These are phyloP conservation scores for Epichloe scottii DNA, from an alignment of 2,329 filamentous ascomycete genomes.

Conservation along the genomic window DNA sequence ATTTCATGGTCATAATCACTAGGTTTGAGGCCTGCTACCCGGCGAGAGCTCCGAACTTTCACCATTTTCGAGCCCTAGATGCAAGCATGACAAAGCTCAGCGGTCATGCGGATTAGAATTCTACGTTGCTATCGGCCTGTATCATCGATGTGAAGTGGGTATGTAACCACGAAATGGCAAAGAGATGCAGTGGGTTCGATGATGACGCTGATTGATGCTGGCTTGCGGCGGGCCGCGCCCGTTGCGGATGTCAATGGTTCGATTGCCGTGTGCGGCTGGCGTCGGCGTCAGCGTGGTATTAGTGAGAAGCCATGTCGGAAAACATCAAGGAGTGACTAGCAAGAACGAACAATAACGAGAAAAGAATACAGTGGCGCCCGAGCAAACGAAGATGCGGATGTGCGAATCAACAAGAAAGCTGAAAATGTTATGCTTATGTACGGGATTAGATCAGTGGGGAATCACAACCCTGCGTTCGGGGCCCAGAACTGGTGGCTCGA, in stretches of 20 bases:
- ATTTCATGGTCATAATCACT: slow-evolving; percentile 62
- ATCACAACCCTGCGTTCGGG: background rate
- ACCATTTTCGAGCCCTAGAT: slow-evolving; percentile 15
- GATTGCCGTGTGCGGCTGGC: background rate
- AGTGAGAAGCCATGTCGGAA: no score
- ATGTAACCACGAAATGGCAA: background rate
- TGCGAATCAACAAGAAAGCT: no score
- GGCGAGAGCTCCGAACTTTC: slow-evolving; percentile 37
- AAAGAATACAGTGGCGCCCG: background rate
- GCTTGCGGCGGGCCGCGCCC: background rate
- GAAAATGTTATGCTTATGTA: no score
- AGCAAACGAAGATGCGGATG: background rate
- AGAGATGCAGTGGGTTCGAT: background rate
- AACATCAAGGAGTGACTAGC: no score
- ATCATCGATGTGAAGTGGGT: background rate
- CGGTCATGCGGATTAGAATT: background rate
- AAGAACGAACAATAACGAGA: no score
- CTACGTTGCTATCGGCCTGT: background rate
- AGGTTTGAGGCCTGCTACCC: slow-evolving; percentile 41
- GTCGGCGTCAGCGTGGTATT: background rate
- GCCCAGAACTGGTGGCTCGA: background rate
- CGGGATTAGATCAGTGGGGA: no score
- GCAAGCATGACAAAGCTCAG: slow-evolving; percentile 10
- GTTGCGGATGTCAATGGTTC: background rate
- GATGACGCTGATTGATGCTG: background rate